phyloP scores from a whole-genome alignment of 2,329 filamentous ascomycete genomes.

The Ambrosiella beaveri region DNA sequence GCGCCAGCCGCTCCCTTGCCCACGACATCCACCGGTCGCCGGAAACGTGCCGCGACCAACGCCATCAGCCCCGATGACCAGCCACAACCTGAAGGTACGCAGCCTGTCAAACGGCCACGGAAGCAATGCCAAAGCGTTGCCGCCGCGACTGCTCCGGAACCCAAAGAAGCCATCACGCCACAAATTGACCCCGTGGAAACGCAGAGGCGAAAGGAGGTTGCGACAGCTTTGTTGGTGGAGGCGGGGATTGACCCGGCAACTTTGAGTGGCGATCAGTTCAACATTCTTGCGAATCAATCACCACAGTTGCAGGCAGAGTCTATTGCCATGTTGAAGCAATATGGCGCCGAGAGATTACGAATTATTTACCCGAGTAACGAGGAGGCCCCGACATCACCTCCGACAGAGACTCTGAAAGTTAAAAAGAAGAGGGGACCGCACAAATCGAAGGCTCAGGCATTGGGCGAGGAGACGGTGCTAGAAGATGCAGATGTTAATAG shows the following conservation, averaged over 20 bases:
- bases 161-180: background rate
- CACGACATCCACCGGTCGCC: background rate
- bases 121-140: background rate
- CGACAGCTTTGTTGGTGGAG: conserved; percentile 29
- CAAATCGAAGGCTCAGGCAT: conserved; percentile 9
- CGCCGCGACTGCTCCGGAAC: background rate
- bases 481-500: background rate
- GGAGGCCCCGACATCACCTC: background rate
- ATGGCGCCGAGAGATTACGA: conserved; percentile 38
- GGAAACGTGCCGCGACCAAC: background rate
- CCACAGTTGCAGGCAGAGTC: conserved; percentile 37
- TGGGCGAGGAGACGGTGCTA: conserved; percentile 3
- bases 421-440: conserved; percentile 12
- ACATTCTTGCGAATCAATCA: conserved; percentile 42
- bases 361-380: conserved; percentile 32
- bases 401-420: conserved; percentile 5
- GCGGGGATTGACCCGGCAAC: conserved; percentile 34
- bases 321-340: conserved; percentile 36
- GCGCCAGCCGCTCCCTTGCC: conserved; percentile 19
- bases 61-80: conserved; percentile 14
- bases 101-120: background rate
- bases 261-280: conserved; percentile 37
- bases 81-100: conserved; percentile 10
- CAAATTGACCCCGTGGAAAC: conserved; percentile 23
- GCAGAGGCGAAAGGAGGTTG: conserved; percentile 30